Percentiles rank a stretch among this genome's conserved stretches.
Evolutionary conservation across 2,329 filamentous ascomycete genomes (phyloP).

Genomic region (Colletotrichum truncatum): DNA sequence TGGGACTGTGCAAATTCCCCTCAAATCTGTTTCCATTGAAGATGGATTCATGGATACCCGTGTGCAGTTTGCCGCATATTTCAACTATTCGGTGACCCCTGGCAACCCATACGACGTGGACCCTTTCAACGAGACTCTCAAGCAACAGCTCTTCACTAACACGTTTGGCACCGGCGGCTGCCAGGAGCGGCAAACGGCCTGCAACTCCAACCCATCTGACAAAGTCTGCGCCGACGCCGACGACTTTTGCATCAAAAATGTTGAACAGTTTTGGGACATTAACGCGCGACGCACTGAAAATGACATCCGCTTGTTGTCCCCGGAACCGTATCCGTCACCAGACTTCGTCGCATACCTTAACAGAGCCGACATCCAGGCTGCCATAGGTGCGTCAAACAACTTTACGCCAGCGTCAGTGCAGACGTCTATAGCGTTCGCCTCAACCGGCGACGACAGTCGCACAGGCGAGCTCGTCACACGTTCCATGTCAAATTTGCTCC

Average conservation of each 20-base stretch:
- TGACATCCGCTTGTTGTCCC: background rate
- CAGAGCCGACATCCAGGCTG: slow-evolving; percentile 6
- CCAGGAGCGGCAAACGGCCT: background rate
- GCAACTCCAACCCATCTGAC: background rate
- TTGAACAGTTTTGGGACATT: slow-evolving; percentile 11
- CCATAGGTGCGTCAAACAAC: slow-evolving; percentile 16
- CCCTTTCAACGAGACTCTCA: slow-evolving; percentile 5
- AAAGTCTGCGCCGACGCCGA: slow-evolving; percentile 2
- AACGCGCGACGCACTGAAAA: slow-evolving; percentile 3
- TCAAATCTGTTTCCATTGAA: slow-evolving; percentile 18
- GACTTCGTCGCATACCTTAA: slow-evolving; percentile 14
- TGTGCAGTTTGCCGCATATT: slow-evolving; percentile 14
- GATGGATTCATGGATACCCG: slow-evolving; percentile 23
- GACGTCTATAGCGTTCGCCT: background rate
- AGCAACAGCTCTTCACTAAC: background rate
- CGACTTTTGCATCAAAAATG: background rate
- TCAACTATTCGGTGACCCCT: slow-evolving; percentile 6
- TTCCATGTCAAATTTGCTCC: background rate
- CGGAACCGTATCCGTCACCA: background rate
- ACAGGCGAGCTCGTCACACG: background rate
- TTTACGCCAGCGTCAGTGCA: slow-evolving; percentile 4
- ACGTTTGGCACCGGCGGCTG: slow-evolving; percentile 12
- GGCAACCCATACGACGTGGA: slow-evolving; percentile 13
- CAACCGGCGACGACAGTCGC: slow-evolving; percentile 19
- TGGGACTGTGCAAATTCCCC: background rate